These are phyloP conservation scores for Umbelopsis sp. DNA, from an alignment of 192 early-diverging fungal species.

Conservation along the genomic window DNA sequence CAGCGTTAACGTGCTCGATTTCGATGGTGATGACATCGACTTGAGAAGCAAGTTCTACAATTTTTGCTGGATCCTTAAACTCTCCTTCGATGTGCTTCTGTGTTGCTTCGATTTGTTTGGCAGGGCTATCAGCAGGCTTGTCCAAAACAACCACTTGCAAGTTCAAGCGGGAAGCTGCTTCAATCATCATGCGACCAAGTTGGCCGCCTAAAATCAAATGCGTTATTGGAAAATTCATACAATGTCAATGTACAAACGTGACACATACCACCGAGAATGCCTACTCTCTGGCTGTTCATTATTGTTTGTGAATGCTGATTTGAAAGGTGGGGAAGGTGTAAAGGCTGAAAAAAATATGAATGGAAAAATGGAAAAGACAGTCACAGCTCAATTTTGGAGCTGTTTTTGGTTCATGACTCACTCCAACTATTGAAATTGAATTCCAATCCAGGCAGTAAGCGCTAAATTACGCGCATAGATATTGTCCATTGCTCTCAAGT, in stretches of 20 bases:
- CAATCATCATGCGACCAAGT: conserved; percentile 96
- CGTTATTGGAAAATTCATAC: conserved; percentile 33
- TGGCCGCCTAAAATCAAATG: conserved; percentile 85
- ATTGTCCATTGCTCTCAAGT: too few relatives aligned
- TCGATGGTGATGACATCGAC: conserved; percentile 93
- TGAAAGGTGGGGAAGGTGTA: neutral
- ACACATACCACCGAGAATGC: conserved; percentile 53
- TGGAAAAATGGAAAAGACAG: conserved; percentile 13
- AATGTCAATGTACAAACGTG: conserved; percentile 20
- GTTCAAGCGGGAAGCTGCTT: conserved; percentile 92
- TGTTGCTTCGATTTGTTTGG: conserved; percentile 78
- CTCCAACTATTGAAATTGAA: too few relatives aligned
- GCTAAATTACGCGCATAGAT: too few relatives aligned
- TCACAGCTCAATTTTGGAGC: too few relatives aligned
- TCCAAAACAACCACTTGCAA: conserved; percentile 87
- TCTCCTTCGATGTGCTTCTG: conserved; percentile 74
- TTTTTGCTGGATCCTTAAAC: conserved; percentile 81
- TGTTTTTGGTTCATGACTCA: too few relatives aligned
- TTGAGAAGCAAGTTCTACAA: conserved; percentile 72
- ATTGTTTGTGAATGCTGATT: neutral
- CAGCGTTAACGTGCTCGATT: conserved; percentile 94
- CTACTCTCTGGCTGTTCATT: conserved; percentile 56
- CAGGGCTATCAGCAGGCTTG: conserved; percentile 70
- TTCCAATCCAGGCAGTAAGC: too few relatives aligned
- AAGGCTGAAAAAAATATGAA: neutral